A percentile compares a stretch with the other conserved stretches of the same genome.
These are phyloP conservation scores for Lepidium campestre DNA, from an alignment of 441 rosid species.

Conservation along the genomic window DNA sequence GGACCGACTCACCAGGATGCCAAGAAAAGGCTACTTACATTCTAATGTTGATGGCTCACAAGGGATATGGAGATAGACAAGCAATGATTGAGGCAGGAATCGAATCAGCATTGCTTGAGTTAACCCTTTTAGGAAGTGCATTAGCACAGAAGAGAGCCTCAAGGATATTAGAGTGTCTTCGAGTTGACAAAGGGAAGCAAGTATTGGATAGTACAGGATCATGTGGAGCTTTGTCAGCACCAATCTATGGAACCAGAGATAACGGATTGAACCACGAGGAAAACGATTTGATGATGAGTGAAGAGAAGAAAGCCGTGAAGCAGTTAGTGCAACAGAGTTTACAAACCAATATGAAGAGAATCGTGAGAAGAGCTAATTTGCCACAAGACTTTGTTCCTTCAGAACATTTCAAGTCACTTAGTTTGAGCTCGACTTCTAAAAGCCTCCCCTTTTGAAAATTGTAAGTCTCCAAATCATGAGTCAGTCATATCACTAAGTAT, in stretches of 20 bases:
- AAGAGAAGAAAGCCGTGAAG: conserved; percentile 92
- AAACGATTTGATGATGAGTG: conserved; percentile 79
- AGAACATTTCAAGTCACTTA: conserved; percentile 83
- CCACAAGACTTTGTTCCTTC: conserved; percentile 96
- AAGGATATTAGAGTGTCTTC: conserved; percentile 73
- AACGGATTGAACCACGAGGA: conserved; percentile 48
- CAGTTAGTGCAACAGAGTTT: conserved; percentile 93
- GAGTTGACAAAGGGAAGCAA: conserved; percentile 89
- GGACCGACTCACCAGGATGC: conserved; percentile 92
- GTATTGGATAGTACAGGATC: conserved; percentile 56
- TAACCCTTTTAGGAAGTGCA: conserved; percentile 85
- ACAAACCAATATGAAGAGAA: conserved; percentile 94
- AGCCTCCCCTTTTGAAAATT: conserved; percentile 82
- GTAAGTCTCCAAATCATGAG: conserved; percentile 36
- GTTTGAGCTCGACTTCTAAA: conserved; percentile 83
- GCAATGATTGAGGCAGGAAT: conserved; percentile 93
- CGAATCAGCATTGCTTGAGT: conserved; percentile 72
- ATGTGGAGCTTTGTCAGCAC: conserved; percentile 73
- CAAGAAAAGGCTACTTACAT: conserved; percentile 88
- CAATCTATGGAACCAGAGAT: conserved; percentile 58
- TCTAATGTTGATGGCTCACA: conserved; percentile 91
- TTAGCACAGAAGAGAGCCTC: conserved; percentile 95
- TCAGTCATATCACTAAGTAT: not conserved
- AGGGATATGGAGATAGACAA: conserved; percentile 76
- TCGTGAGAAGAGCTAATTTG: conserved; percentile 92